phyloP scores from a whole-genome alignment of 257 asterid species.

The Perilla frutescens region DNA sequence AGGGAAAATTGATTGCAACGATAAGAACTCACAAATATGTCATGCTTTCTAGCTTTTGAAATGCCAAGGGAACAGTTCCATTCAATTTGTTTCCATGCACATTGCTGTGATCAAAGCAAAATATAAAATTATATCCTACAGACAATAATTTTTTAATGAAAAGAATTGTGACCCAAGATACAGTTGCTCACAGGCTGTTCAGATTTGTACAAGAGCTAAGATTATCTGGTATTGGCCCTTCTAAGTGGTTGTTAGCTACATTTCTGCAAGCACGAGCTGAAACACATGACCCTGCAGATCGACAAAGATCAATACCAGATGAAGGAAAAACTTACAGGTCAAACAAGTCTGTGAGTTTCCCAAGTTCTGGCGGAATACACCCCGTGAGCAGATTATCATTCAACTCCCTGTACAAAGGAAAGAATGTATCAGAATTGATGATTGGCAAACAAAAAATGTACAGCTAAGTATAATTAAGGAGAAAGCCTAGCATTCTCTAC shows the following conservation, averaged over 20 bases:
- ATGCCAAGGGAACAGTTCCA: conserved; percentile 78
- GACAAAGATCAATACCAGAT: neutral
- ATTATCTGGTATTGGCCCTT: conserved; percentile 86
- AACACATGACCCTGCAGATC: conserved; percentile 2
- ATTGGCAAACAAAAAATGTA: neutral
- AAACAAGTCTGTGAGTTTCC: conserved; percentile 87
- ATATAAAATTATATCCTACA: neutral
- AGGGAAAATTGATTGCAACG: neutral
- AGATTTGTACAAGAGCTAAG: conserved; percentile 93
- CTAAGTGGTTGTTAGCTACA: conserved; percentile 82
- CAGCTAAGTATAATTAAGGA: neutral
- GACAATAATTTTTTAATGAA: neutral
- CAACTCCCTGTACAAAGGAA: conserved; percentile 61
- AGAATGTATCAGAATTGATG: neutral
- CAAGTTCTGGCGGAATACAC: conserved; percentile 84
- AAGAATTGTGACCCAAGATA: neutral
- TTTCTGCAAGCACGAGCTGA: conserved; percentile 57
- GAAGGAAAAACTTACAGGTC: conserved; percentile 63
- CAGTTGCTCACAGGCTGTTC: conserved; percentile 86
- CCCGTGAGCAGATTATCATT: conserved; percentile 86
- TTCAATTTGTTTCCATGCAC: conserved; percentile 80
- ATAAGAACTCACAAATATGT: conserved; percentile 80
- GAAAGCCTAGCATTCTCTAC: neutral
- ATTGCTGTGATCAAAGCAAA: conserved; percentile 54
- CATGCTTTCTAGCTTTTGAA: conserved; percentile 91